Evolutionary conservation across 306 rosid species (phyloP).

Genomic region (Biancaea sappan): DNA sequence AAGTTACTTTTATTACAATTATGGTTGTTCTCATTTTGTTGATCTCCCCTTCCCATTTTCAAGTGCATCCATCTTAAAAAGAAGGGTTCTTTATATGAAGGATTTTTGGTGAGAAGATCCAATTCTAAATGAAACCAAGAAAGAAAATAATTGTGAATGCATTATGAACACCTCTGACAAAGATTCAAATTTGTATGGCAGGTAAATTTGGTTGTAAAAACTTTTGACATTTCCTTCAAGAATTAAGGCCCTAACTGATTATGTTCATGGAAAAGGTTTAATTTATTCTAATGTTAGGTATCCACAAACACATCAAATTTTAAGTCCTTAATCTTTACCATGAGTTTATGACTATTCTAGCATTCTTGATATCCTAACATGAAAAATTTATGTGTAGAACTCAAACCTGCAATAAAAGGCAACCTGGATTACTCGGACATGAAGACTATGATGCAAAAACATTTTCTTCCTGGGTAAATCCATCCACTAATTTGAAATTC

Average conservation of each 20-base stretch:
- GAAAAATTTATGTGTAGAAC: slow-evolving; percentile 30
- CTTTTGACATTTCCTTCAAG: slow-evolving; percentile 76
- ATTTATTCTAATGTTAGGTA: slow-evolving; percentile 76
- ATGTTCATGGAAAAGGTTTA: slow-evolving; percentile 64
- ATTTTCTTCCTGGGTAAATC: slow-evolving; percentile 72
- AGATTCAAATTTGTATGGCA: slow-evolving; percentile 18
- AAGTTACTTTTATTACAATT: too few relatives aligned
- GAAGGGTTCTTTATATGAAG: too few relatives aligned
- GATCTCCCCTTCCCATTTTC: too few relatives aligned
- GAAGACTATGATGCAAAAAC: slow-evolving; percentile 72
- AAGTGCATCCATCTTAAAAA: too few relatives aligned
- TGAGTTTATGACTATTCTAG: neutral
- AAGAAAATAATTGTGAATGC: too few relatives aligned
- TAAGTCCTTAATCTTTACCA: neutral
- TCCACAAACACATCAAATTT: neutral
- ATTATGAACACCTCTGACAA: too few relatives aligned
- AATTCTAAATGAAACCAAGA: too few relatives aligned
- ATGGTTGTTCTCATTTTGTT: too few relatives aligned
- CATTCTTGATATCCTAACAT: neutral
- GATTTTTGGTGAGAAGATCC: too few relatives aligned
- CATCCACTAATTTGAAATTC: neutral
- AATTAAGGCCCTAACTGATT: slow-evolving; percentile 63
- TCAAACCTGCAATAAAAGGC: slow-evolving; percentile 55
- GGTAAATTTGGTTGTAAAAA: slow-evolving; percentile 61
- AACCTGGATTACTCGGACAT: slow-evolving; percentile 71